Base-by-base conservation (phyloP, 2,329 filamentous ascomycete genomes). In the Fusarium caatingaense region DNA sequence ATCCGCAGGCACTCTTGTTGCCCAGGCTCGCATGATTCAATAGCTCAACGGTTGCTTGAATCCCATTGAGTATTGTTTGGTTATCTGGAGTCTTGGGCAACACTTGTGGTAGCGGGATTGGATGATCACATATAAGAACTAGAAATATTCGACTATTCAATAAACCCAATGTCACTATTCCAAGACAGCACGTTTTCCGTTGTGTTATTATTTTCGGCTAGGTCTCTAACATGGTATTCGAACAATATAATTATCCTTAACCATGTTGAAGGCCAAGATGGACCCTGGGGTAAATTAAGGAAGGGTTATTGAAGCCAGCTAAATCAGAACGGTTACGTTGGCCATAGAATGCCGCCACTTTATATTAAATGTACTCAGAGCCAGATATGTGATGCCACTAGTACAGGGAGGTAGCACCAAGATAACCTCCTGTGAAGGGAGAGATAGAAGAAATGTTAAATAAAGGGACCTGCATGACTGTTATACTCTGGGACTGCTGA, bases 281-380 rank as follows among this genome's bases (percentile, higher is more conserved):
- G 12, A n/a, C 23, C 15, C 34, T 48, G 34, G 25, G 15, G 40
- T 23, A 20, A 23, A 20, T 16, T 21, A 42, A 41, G 23, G 34
- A 28, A 51, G 27, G 23, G 40, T 27, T 28, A 15, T 27, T 41
- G 23, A 15, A 50, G 49, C 32, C 23, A 37, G 23, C 21, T 13
- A 9, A 20, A 27, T 23, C 21, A 34, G 18, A 27, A n/a, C 25
- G 16, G 9, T 18, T 20, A 50, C 12, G 8, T 21, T 15, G 15
- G 5, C 34, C 32, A 51, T 30, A 3, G 8, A 30, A 47, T 27
- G 64, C 46, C 46, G 53, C 60, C 60, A 65, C 60, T 40, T 66
- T 48, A 60, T 65, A 42, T 65, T 48, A 65, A 48, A 57, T 64
- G 59, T 58, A 40, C 44, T 53, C 40, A 25, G 32, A 28, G 20